Evolutionary conservation across 2,329 filamentous ascomycete genomes (phyloP).

Genomic region (Rugonectria rugulosa): DNA sequence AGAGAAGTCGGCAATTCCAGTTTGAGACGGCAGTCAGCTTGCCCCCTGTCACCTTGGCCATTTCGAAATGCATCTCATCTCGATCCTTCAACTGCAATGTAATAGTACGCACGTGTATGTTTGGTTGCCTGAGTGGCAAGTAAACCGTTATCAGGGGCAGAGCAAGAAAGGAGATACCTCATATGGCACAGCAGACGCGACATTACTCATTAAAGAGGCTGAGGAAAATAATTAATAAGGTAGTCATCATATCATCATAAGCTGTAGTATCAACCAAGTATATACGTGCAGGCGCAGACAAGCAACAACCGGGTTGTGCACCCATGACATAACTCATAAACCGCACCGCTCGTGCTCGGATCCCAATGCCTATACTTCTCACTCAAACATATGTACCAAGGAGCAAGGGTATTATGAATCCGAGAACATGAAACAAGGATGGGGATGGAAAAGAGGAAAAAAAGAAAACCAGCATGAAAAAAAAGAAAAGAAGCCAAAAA

Average conservation of each 20-base stretch:
- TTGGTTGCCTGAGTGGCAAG: no score
- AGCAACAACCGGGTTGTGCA: constrained; percentile 1
- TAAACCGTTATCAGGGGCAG: no score
- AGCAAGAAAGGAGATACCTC: not conserved
- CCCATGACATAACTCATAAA: constrained; percentile 20
- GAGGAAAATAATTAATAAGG: constrained; percentile 2
- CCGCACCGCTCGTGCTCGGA: constrained; percentile 18
- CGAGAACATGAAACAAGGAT: constrained; percentile 6
- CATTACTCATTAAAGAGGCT: not conserved
- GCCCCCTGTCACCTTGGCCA: no score
- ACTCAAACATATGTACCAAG: constrained; percentile 20
- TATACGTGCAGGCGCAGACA: constrained; percentile 15
- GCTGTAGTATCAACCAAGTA: constrained; percentile 22
- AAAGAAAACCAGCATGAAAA: constrained; percentile 8
- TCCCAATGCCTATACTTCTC: constrained; percentile 17
- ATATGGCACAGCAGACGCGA: not conserved
- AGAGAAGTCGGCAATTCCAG: no score
- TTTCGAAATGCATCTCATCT: no score
- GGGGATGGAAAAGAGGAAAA: constrained; percentile 7
- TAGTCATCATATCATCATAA: constrained; percentile 33
- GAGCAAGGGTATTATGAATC: constrained; percentile 32
- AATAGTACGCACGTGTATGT: no score
- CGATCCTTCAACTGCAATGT: no score
- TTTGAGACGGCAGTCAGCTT: no score
- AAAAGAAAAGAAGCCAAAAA: constrained; percentile 9